Base-by-base conservation (phyloP, 176 grass and related monocot genomes). In the Musa itinerans region DNA sequence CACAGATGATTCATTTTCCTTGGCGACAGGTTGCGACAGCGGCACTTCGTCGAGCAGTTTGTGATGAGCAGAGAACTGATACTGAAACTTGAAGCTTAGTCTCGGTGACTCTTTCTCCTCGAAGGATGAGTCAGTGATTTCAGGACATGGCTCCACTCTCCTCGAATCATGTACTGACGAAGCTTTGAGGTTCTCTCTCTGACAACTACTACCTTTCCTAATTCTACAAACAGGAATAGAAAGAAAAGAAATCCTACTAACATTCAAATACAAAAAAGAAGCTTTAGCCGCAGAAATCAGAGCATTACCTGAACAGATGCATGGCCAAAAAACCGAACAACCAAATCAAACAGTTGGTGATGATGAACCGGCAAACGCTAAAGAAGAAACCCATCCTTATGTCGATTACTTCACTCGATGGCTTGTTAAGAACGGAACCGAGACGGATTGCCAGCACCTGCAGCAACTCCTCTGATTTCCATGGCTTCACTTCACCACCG, bases 1-100 rank as follows among this genome's bases (percentile, higher is more conserved):
- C 59, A 13, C 10, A 20, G 66, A 53, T 66, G 51, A 29, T 64
- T 77, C 69, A 53, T 78, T 78, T 2, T 51, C 59, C 48, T 80
- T 25, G 6, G 2, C 54, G 13, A 17, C 34, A 15, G 65, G 23
- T 25, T 54, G 1, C 1, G 53, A 10, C 68, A n/a, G 68, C 13
- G 50, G 15, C 50, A 66, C 78, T 78, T 82, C 12, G 3, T 24
- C 3, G 21, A 63, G 11, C 79, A 70, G 13, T 13, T 52, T 51
- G 12, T 58, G 59, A 4, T 20, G 19, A 63, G 83, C 81, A 0
- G 71, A 68, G 2, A 78, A 75, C 83, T 94, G 95, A 68, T 86
- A 72, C 74, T 83, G 79, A 21, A 99, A 92, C 78, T 82, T 99
- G 74, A 91, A 99, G 73, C 81, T 77, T 53, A 99, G 78, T 68